These are phyloP conservation scores for Chamaecrista fasciculata DNA, from an alignment of 306 rosid species.

Conservation along the genomic window DNA sequence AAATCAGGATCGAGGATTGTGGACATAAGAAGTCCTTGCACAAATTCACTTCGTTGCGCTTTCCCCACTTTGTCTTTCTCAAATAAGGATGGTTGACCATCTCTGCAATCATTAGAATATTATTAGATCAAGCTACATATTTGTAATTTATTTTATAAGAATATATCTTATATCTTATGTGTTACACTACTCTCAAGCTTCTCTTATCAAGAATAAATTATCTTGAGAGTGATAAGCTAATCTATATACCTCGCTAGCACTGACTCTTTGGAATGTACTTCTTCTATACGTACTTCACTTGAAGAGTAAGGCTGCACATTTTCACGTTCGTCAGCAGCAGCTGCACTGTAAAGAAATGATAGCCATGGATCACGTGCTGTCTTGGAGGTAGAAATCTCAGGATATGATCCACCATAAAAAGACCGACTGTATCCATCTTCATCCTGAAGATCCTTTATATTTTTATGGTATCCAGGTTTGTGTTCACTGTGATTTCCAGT, in stretches of 20 bases:
- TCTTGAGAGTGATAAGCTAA: too few relatives aligned
- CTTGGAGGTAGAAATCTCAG: conserved; percentile 49
- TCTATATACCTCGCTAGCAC: conserved; percentile 56
- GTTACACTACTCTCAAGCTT: neutral
- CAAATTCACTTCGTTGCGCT: conserved; percentile 52
- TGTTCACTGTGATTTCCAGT: conserved; percentile 54
- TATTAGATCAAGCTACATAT: conserved; percentile 4
- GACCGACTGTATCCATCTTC: conserved; percentile 42
- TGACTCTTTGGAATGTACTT: conserved; percentile 34
- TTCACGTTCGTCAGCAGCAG: conserved; percentile 29
- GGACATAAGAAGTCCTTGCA: conserved; percentile 56
- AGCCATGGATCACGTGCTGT: conserved; percentile 51
- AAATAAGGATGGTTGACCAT: conserved; percentile 39
- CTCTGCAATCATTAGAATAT: conserved; percentile 38
- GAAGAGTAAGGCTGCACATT: conserved; percentile 42
- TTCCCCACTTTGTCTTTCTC: conserved; percentile 52
- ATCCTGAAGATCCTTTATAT: conserved; percentile 42
- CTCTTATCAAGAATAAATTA: neutral
- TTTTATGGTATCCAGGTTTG: conserved; percentile 43
- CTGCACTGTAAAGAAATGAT: conserved; percentile 45
- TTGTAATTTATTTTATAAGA: neutral
- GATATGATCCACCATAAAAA: conserved; percentile 34
- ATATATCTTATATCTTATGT: neutral
- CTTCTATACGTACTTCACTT: conserved; percentile 44
- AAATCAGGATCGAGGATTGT: conserved; percentile 47